Evolutionary conservation across 345 rosid species (phyloP), one percentile per base, ranked within the genome.

Genomic region (Camelina laxa): DNA sequence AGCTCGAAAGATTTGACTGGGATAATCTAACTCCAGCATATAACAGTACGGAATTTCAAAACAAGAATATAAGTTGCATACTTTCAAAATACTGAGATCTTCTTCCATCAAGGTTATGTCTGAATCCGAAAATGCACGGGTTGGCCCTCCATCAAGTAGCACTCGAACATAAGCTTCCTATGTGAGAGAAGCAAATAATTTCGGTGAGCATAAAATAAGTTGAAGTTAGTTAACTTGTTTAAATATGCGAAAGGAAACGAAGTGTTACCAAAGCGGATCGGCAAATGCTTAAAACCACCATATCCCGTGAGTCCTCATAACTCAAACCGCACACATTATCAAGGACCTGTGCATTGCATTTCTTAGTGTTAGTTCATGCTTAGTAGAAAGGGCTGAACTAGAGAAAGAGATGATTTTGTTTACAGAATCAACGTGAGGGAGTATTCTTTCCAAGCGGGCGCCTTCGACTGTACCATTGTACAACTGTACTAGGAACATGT

Each of bases 91-190:
- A 62, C 67, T 68, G 38, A 95, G 82, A 83, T 95, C 99, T 49
- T 87, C 99, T 83, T 92, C 96, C 89, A 95, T 81, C 82, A 91
- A 60, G 21, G 64, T 44, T 69, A 89, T 69, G 84, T 92, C 97
- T 60, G 92, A 82, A 79, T 92, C 89, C 36, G 96, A 87, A 75
- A 87, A 95, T 51, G 97, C 93, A 55, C 93, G 93, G 47, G 91
- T 87, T 69, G 97, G 93, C 45, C 99, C 97, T 78, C 99, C 99
- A 77, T 95, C 91, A 78, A 95, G 90, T 82, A 92, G 77, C 60
- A 92, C 86, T 89, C 97, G 85, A 65, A 85, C 80, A 77, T 75
- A 92, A 67, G 88, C 96, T 70, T 89, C 95, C 97, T 90, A 73
- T 65, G 80, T 24, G 27, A 80, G 70, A 50, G 60, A 80, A 53